A percentile compares a stretch with the other conserved stretches of the same genome.
These are phyloP conservation scores for Fusarium veterinarium DNA, from an alignment of 2,329 filamentous ascomycete species.

Conservation along the genomic window DNA sequence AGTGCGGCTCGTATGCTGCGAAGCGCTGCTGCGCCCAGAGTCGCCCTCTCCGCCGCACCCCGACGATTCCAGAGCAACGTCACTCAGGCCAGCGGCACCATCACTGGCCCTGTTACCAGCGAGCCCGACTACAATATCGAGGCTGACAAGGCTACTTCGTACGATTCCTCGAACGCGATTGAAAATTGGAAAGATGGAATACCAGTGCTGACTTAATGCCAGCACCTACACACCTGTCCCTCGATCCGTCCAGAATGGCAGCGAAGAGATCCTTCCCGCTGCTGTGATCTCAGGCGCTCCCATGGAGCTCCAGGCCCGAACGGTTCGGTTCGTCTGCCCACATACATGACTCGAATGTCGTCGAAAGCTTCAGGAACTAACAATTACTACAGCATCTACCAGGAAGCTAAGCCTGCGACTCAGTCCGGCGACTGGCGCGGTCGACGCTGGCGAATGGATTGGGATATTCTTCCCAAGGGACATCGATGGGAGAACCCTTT, in stretches of 20 bases:
- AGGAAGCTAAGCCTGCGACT: slow-evolving; percentile 91
- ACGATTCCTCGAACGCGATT: slow-evolving; percentile 45
- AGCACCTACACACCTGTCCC: slow-evolving; percentile 93
- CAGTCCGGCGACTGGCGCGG: slow-evolving; percentile 91
- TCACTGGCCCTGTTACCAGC: slow-evolving; percentile 63
- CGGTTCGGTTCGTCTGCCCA: slow-evolving; percentile 78
- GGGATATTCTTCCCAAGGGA: slow-evolving; percentile 92
- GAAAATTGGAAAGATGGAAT: background rate
- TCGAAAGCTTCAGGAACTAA: slow-evolving; percentile 9
- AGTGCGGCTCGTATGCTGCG: slow-evolving; percentile 65
- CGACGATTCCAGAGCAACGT: slow-evolving; percentile 67
- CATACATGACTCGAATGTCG: background rate
- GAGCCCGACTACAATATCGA: slow-evolving; percentile 84
- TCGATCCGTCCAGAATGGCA: slow-evolving; percentile 89
- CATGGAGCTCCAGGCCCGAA: slow-evolving; percentile 91
- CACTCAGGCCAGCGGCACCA: slow-evolving; percentile 55
- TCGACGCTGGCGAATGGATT: slow-evolving; percentile 96
- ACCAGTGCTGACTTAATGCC: slow-evolving; percentile 37
- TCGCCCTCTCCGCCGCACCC: slow-evolving; percentile 56
- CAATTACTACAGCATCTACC: slow-evolving; percentile 78
- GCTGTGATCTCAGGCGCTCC: slow-evolving; percentile 92
- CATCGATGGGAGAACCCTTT: slow-evolving; percentile 98
- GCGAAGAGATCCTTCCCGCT: slow-evolving; percentile 83
- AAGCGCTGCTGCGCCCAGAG: slow-evolving; percentile 54
- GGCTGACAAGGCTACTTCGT: slow-evolving; percentile 93